Conservation (phyloP, 2,329 filamentous ascomycete species). For the Raffaelea albimanens region DNA sequence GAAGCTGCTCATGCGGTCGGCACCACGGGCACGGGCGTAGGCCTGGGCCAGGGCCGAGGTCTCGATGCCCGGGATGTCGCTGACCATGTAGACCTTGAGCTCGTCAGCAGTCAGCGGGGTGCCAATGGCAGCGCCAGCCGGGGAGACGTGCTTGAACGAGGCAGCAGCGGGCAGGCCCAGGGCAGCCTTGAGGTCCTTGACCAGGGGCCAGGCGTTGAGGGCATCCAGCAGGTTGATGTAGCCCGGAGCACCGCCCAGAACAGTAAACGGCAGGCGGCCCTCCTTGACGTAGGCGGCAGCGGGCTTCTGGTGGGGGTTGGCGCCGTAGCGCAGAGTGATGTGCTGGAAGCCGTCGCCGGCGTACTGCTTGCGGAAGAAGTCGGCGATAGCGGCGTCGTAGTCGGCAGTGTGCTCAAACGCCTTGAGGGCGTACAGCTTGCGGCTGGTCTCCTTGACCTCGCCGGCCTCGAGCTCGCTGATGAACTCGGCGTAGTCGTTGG, state of each 20-base stretch:
- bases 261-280: constrained; percentile 83
- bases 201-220: constrained; percentile 91
- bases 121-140: constrained; percentile 89
- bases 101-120: constrained; percentile 78
- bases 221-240: constrained; percentile 97
- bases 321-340: constrained; percentile 81
- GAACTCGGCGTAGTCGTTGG: constrained; percentile 88
- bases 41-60: constrained; percentile 81
- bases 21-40: constrained; percentile 88
- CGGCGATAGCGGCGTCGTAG: constrained; percentile 89
- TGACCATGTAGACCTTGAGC: constrained; percentile 97
- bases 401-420: constrained; percentile 97
- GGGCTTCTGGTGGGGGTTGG: constrained; percentile 97
- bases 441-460: constrained; percentile 74
- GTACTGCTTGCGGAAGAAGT: constrained; percentile 97
- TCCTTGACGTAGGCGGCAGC: constrained; percentile 72
- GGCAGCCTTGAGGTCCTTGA: constrained; percentile 89
- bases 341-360: constrained; percentile 77
- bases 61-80: constrained; percentile 85
- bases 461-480: constrained; percentile 81
- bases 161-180: constrained; percentile 84
- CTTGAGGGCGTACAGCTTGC: constrained; percentile 88
- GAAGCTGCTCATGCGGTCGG: constrained; percentile 98
- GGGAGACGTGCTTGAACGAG: constrained; percentile 98
- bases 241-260: constrained; percentile 78